phyloP scores from a whole-genome alignment of 352 stramenopile genomes.

The Pythium rhizo-oryzae region DNA sequence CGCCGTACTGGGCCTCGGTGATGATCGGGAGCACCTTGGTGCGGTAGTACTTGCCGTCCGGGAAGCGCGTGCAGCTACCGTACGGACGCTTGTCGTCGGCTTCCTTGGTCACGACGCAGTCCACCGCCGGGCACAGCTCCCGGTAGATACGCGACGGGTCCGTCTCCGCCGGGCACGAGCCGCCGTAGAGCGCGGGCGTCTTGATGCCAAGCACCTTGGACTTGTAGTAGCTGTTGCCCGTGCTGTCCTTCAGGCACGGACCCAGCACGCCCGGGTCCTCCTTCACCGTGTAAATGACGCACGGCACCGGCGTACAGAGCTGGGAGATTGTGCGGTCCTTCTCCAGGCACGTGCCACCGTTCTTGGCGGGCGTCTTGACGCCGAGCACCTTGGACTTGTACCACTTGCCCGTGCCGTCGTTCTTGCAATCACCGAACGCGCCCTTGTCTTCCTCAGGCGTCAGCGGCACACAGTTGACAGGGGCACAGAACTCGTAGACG shows the following conservation, averaged over 20 bases:
- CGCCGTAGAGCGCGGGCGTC: background rate
- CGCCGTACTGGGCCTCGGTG: slow-evolving; percentile 1
- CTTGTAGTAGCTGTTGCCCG: background rate
- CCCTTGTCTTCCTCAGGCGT: background rate
- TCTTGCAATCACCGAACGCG: background rate
- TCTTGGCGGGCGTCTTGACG: background rate
- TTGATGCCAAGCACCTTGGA: background rate
- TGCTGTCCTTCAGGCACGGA: too few species aligned
- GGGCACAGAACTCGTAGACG: background rate
- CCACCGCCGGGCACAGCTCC: background rate
- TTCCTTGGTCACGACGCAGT: slow-evolving; percentile 4
- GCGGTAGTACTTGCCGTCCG: background rate
- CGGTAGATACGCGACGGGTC: background rate
- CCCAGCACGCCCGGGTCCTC: background rate
- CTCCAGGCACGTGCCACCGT: background rate
- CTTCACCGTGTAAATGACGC: too few species aligned
- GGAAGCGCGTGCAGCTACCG: background rate
- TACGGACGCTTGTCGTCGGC: background rate
- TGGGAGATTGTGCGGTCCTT: background rate
- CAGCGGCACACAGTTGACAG: slow-evolving; percentile 3
- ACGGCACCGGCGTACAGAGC: background rate
- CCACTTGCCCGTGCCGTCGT: background rate
- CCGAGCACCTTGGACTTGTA: slow-evolving; percentile 2
- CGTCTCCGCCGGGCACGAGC: background rate
- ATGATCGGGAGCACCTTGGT: background rate